A percentile compares a stretch with the other conserved stretches of the same genome.
phyloP scores from a whole-genome alignment of 108 stramenopile species.

The Hondaea fermentalgiana region DNA sequence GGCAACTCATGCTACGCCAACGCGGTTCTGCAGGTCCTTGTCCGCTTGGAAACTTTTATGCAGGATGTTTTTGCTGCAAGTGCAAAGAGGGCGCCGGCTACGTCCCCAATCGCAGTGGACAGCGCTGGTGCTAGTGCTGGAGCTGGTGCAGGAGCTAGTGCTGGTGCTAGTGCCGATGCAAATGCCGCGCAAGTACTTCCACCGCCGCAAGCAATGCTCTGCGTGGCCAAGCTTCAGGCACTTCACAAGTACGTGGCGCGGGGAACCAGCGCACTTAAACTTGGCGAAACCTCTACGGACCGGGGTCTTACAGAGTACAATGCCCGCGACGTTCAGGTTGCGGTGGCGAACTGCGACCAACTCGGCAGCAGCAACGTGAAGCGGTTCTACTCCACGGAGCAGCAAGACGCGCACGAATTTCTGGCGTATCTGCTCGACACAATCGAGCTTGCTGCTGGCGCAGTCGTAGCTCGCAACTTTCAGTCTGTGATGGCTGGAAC shows the following conservation, averaged over 20 bases:
- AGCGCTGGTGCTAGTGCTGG: not conserved
- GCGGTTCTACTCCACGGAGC: not conserved
- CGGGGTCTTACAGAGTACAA: not conserved
- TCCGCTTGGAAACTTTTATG: not conserved
- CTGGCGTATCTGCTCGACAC: not conserved
- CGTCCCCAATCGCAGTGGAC: not conserved
- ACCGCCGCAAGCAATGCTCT: not conserved
- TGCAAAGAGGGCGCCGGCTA: not conserved
- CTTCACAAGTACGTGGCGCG: not conserved
- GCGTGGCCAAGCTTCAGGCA: not conserved
- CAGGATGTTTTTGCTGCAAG: not conserved
- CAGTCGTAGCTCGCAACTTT: not conserved
- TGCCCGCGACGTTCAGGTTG: not conserved
- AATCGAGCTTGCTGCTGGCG: not conserved
- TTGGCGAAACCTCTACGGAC: not conserved
- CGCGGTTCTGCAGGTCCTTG: not conserved
- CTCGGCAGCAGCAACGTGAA: not conserved
- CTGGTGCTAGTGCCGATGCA: too few species aligned
- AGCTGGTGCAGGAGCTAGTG: not conserved
- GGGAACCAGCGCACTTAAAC: not conserved
- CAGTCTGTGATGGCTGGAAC: not conserved
- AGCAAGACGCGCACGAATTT: constrained; percentile 7
- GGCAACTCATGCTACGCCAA: constrained; percentile 4
- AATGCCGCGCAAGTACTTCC: too few species aligned
- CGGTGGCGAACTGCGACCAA: not conserved